Conservation (phyloP, 2,329 filamentous ascomycete species). For the Microdochium bolleyi region DNA sequence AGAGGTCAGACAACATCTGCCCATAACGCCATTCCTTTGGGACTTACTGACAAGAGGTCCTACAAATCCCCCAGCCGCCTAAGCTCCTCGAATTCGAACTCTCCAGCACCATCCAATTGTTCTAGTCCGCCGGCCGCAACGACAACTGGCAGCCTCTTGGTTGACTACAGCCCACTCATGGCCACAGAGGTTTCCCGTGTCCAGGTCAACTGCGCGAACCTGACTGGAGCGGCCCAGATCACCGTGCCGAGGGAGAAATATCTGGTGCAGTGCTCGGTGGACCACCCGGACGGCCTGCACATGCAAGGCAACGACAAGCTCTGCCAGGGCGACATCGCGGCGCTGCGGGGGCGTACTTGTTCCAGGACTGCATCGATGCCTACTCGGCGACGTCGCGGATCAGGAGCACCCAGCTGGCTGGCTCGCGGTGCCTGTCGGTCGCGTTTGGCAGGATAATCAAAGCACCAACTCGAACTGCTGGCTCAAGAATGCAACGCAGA, state of each 20-base stretch:
- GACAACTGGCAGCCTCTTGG: background rate
- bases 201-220: background rate
- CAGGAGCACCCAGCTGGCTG: background rate
- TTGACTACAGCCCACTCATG: background rate
- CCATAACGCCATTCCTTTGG: background rate
- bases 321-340: background rate
- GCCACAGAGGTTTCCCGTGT: background rate
- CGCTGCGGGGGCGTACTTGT: background rate
- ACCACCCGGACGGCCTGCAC: background rate
- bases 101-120: background rate
- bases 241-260: background rate
- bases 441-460: background rate
- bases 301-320: background rate
- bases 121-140: background rate
- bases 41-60: background rate
- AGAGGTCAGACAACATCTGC: background rate
- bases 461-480: background rate
- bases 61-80: background rate
- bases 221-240: background rate
- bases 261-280: background rate
- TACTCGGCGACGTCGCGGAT: background rate
- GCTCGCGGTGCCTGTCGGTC: background rate
- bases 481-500: background rate
- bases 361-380: background rate
- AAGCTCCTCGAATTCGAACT: background rate